A percentile compares a stretch with the other conserved stretches of the same genome.
Evolutionary conservation across 2,329 filamentous ascomycete genomes (phyloP).

Genomic region (Paraphaeosphaeria sporulosa): DNA sequence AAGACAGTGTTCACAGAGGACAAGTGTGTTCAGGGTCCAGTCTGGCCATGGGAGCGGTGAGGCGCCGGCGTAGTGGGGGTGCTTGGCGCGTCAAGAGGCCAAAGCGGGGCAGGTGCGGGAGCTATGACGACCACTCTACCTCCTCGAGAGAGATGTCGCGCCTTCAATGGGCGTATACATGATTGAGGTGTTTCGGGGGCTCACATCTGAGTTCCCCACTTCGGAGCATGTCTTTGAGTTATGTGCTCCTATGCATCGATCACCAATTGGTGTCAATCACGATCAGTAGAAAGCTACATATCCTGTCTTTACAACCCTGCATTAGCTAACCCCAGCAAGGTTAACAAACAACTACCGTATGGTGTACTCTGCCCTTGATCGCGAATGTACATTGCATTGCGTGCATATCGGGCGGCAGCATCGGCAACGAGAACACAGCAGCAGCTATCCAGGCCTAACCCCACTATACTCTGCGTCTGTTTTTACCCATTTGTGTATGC

Average conservation of each 20-base stretch:
- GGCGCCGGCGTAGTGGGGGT: conserved; percentile 10
- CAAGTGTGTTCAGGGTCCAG: conserved; percentile 9
- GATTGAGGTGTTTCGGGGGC: background rate
- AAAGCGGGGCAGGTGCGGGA: conserved; percentile 14
- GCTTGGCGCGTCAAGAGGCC: conserved; percentile 5
- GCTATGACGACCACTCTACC: background rate
- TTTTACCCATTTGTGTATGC: background rate
- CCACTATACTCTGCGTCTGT: conserved; percentile 51
- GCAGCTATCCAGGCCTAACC: conserved; percentile 42
- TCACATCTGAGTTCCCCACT: background rate
- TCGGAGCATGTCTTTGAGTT: background rate
- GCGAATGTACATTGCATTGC: conserved; percentile 44
- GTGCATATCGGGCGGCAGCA: conserved; percentile 44
- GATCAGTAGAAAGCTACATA: background rate
- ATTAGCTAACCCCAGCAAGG: background rate
- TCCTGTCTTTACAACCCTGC: background rate
- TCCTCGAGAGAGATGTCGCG: background rate
- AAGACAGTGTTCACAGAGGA: conserved; percentile 1
- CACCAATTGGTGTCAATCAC: no score
- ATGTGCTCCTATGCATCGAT: no score
- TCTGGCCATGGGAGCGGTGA: conserved; percentile 10
- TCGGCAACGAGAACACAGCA: conserved; percentile 42
- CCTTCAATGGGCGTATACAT: background rate
- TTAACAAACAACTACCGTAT: conserved; percentile 24
- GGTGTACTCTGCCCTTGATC: conserved; percentile 30